Conservation (phyloP, 768 basidiomycete species). For the Leccinum obscurum region DNA sequence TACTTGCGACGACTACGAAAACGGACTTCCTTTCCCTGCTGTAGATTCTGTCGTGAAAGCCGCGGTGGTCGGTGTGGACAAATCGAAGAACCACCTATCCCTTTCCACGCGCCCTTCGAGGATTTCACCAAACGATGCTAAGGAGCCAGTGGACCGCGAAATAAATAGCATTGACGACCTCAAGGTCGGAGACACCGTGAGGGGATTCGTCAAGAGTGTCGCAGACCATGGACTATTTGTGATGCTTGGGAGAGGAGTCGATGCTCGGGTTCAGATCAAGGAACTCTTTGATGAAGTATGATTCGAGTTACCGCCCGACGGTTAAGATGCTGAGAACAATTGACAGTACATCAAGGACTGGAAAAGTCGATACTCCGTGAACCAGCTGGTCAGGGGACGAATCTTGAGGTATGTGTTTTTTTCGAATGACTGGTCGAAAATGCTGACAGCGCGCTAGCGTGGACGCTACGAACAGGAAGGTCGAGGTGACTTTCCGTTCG, state of each 20-base stretch:
- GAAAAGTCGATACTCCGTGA: conserved; percentile 75
- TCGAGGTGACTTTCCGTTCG: conserved; percentile 90
- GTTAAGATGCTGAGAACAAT: conserved; percentile 12
- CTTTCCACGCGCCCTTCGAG: conserved; percentile 81
- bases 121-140: conserved; percentile 50
- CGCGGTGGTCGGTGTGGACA: conserved; percentile 68
- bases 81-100: conserved; percentile 63
- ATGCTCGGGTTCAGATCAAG: conserved; percentile 90
- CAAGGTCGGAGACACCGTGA: conserved; percentile 69
- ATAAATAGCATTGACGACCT: conserved; percentile 61
- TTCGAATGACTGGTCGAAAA: neutral
- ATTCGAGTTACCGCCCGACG: neutral
- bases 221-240: conserved; percentile 90
- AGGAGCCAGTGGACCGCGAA: conserved; percentile 64
- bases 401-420: conserved; percentile 64
- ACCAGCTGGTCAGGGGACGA: conserved; percentile 86
- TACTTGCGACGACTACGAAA: conserved; percentile 73
- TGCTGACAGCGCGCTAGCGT: conserved; percentile 48
- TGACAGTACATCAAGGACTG: conserved; percentile 89
- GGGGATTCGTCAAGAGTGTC: conserved; percentile 89
- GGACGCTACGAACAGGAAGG: conserved; percentile 66
- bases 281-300: conserved; percentile 86
- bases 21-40: conserved; percentile 53
- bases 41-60: conserved; percentile 71
- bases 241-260: conserved; percentile 75